Evolutionary conservation across 345 rosid species (phyloP).

Genomic region (Brassica carinata): DNA sequence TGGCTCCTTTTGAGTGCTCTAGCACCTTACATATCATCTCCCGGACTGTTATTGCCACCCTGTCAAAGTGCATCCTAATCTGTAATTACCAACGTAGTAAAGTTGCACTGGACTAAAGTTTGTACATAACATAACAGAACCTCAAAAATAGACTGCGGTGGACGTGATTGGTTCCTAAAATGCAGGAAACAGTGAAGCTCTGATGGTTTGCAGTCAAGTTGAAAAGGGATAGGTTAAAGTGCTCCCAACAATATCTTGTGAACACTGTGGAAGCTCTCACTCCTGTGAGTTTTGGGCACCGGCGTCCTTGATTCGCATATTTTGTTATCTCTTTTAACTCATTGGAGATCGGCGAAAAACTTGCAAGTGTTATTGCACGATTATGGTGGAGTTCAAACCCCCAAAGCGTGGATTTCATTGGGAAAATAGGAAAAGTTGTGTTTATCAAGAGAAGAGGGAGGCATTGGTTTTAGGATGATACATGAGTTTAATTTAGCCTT

Average conservation of each 20-base stretch:
- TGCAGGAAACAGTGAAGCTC: neutral
- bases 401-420: too few relatives aligned
- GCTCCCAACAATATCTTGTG: neutral
- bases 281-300: neutral
- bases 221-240: neutral
- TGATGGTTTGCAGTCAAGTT: neutral
- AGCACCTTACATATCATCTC: neutral
- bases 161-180: neutral
- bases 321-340: too few relatives aligned
- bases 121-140: neutral
- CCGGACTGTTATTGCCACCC: neutral
- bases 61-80: neutral
- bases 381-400: too few relatives aligned
- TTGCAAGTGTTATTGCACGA: too few relatives aligned
- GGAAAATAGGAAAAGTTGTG: too few relatives aligned
- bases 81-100: neutral
- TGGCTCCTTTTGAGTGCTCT: neutral
- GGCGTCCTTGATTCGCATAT: neutral
- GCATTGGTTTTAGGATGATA: too few relatives aligned
- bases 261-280: neutral
- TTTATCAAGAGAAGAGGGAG: too few relatives aligned
- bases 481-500: too few relatives aligned
- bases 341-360: too few relatives aligned
- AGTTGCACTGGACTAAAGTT: neutral
- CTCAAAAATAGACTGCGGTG: neutral